Evolutionary conservation across 768 basidiomycete genomes (phyloP), one percentile per base, ranked within the genome.

Genomic region (Calocybe gangraenosa): DNA sequence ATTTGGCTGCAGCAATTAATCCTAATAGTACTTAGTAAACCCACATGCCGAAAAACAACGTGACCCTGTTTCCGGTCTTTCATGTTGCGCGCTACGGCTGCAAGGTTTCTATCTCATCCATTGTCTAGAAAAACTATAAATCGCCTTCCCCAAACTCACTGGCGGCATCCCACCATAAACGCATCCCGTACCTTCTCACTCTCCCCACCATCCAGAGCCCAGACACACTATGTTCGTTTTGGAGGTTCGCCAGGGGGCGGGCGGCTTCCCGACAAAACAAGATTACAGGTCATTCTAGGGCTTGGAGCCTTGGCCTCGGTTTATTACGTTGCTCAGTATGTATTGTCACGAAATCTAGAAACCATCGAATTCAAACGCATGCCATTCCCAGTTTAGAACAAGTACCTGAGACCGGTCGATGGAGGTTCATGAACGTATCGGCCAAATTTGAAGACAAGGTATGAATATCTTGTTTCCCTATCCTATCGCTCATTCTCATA

Each of bases 351-450:
- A 10, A 19, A 6, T 11, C 8, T 2, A 15, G 20, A 7, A 3
- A 22, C 15, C 34, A n/a, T 37, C 9, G 18, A 10, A 15, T n/a
- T 2, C 20, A 14, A 22, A 20, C 15, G 4, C n/a, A n/a, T 20
- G 8, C 14, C n/a, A 35, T 35, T 5, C 18, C 19, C 50, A 93
- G 91, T 57, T 70, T 94, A 20, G 93, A 97, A 60, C 74, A 78
- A 58, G 87, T 92, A 0, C 82, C 87, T 2, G 85, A 93, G 59
- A 94, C 91, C 0, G 91, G 92, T 0, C 68, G 94, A 45, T 85
- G 84, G 78, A 66, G 94, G 17, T 96, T 94, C 60, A 95, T 97
- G 79, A 85, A 88, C 58, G 73, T 84, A 2, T 74, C 74, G 33
- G 73, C 74, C 0, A 68, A 70, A 41, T 65, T 62, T 20, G 89